Percentiles rank a stretch among this genome's conserved stretches.
Evolutionary conservation across 2,329 filamentous ascomycete genomes (phyloP).

Genomic region (Verruconis gallopava): DNA sequence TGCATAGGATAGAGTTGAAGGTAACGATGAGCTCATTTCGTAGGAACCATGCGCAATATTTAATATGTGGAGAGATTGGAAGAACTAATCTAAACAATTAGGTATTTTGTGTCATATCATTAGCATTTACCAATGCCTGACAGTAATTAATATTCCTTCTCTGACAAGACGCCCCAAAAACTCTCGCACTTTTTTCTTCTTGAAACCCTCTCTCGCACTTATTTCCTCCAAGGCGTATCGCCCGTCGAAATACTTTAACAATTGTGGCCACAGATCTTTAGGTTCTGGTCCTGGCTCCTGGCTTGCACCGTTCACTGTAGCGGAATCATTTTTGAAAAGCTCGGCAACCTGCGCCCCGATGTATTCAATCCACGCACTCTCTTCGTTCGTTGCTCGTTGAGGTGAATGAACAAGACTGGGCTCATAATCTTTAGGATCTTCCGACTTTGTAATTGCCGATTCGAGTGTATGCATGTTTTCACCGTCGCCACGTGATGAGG

Average conservation of each 20-base stretch:
- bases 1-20: too few species aligned
- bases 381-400: conserved; percentile 62
- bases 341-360: conserved; percentile 22
- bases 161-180: conserved; percentile 52
- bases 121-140: conserved; percentile 29
- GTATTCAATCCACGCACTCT: conserved; percentile 54
- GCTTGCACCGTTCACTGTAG: neutral
- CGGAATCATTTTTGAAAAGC: neutral
- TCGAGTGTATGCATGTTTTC: neutral
- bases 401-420: conserved; percentile 54
- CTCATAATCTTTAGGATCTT: conserved; percentile 6
- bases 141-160: conserved; percentile 42
- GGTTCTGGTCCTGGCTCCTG: conserved; percentile 20
- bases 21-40: too few species aligned
- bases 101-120: too few species aligned
- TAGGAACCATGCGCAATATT: too few species aligned
- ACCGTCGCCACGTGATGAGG: neutral
- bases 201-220: conserved; percentile 70
- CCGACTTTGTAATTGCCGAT: conserved; percentile 1
- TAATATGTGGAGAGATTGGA: too few species aligned
- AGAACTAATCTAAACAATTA: too few species aligned
- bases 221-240: conserved; percentile 75
- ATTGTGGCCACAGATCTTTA: conserved; percentile 54
- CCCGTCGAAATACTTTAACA: conserved; percentile 83
- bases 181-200: conserved; percentile 53